Evolutionary conservation across 1,284 basidiomycete genomes (phyloP), one percentile per base, ranked within the genome.

Genomic region (Ustilago bromivora): DNA sequence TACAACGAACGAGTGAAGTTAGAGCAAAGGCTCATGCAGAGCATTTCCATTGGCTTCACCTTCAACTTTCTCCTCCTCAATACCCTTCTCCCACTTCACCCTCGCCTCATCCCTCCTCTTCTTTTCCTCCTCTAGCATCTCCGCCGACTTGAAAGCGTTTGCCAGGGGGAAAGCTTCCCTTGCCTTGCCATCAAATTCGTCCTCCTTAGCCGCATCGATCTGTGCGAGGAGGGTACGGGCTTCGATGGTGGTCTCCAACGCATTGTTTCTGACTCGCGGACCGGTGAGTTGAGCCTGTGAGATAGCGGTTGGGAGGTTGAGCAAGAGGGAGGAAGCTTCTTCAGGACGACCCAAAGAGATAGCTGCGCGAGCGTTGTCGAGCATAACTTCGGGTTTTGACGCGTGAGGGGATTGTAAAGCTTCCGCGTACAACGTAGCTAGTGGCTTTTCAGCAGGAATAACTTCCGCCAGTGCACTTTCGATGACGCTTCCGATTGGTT

Each of bases 341-440:
- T 66, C 63, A 17, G 23, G 38, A 17, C 63, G 32, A 8, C 57
- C 46, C 52, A 78, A 52, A 1, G 61, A 31, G 0, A 74, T 31
- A 0, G 67, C 67, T 0, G 75, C 64, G 0, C 28, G 19, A 0
- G 75, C 75, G 11, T 69, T 61, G 19, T 47, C 57, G 5, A 78
- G 10, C 4, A 63, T 34, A 2, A 57, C 40, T 4, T 47, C 59
- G 0, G 66, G 71, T 0, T 57, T 54, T 1, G 32, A 34, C 0
- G 59, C 57, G 6, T 10, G 23, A 0, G 61, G 6, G 0, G 4
- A 28, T 47, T 75, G 76, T 46, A 78, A 40, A 1, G 56, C 31
- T 28, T 71, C 90, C 10, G 91, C 90, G 81, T 93, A 94, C 87
- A 90, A 92, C 0, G 88, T 89, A 47, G 92, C 91, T 10, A 91